Evolutionary conservation across 2,329 filamentous ascomycete genomes (phyloP).

Genomic region (Calonectria leucothoes): DNA sequence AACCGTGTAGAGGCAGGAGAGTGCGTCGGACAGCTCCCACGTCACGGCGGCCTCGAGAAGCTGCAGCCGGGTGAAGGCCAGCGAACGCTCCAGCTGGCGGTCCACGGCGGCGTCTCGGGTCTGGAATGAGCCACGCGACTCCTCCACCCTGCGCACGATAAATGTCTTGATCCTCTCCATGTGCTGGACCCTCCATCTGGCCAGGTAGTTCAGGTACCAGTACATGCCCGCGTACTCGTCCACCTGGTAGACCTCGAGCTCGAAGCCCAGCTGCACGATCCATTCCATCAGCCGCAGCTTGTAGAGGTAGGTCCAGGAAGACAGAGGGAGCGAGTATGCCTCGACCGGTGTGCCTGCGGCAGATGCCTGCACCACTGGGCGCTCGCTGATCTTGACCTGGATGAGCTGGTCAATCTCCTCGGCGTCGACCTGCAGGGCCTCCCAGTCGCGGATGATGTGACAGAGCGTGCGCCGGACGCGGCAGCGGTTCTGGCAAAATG

Average conservation of each 20-base stretch:
- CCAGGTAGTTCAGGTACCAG: constrained; percentile 84
- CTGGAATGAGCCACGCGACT: constrained; percentile 30
- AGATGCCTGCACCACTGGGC: constrained; percentile 60
- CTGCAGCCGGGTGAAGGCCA: constrained; percentile 68
- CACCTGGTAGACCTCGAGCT: constrained; percentile 87
- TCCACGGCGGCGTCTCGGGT: constrained; percentile 46
- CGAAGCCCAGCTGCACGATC: constrained; percentile 92
- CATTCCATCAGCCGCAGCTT: constrained; percentile 91
- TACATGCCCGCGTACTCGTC: constrained; percentile 93
- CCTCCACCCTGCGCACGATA: constrained; percentile 56
- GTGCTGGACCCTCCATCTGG: constrained; percentile 75
- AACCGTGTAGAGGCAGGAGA: constrained; percentile 73
- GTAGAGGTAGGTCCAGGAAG: constrained; percentile 90
- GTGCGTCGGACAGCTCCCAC: constrained; percentile 65
- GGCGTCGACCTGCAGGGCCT: constrained; percentile 83
- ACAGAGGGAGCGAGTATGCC: constrained; percentile 77
- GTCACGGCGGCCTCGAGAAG: constrained; percentile 75
- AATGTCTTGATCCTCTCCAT: constrained; percentile 79
- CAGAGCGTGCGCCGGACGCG: constrained; percentile 90
- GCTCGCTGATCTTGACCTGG: constrained; percentile 70
- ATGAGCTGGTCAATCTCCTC: constrained; percentile 80
- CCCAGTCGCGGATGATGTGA: constrained; percentile 86
- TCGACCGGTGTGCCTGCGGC: constrained; percentile 55
- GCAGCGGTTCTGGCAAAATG: constrained; percentile 90
- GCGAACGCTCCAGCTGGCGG: constrained; percentile 59